Base-by-base conservation (phyloP, 352 stramenopile genomes). In the Phytopythium sindhum region DNA sequence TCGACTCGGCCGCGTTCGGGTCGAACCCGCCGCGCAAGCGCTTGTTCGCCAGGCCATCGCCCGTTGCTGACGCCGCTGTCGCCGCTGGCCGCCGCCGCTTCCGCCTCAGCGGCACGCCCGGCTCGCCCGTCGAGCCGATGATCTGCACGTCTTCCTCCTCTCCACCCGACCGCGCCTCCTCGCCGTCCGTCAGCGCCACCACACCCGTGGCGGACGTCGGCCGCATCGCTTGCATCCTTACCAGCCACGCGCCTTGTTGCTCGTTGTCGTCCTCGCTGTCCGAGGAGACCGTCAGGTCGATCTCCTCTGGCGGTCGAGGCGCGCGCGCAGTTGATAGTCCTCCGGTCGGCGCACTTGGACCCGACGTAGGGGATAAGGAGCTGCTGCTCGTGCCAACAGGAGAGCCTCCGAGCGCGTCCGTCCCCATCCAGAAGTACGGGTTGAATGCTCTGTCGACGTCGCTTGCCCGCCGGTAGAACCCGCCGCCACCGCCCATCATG, bases 281-380 rank as follows among this genome's bases (percentile, higher is more conserved):
- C 1, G 70, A 80, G 2, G 77, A 86, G 23, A 85, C 59, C 8
- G 84, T 93, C 41, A 93, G 65, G 37, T 93, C 84, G 54, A 93
- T 93, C 51, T 88, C 73, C 51, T 84, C 69, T 4, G 69, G 65
- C 4, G 58, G 70, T 28, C 60, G 37, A 10, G 44, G 39, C 42
- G 41, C 1, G 44, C 14, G 24, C 53, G n/a, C 23, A 2, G n/a
- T 19, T 23, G 21, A 5, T 10, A 52, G n/a, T 11, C 11, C 44
- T 1, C 45, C 47, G 47, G n/a, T 4, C 8, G 12, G 47, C 47
- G 12, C 24, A 5, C 4, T 35, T 24, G n/a, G 4, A 12, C n/a
- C n/a, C 2, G 23, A 19, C 45, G n/a, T 31, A 6, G 47, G 48
- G 5, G 48, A 31, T 28, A 33, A 3, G 5, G 48, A 39, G 14